Base-by-base conservation (phyloP, 208 protist genomes). In the Crithidia fasciculata region DNA sequence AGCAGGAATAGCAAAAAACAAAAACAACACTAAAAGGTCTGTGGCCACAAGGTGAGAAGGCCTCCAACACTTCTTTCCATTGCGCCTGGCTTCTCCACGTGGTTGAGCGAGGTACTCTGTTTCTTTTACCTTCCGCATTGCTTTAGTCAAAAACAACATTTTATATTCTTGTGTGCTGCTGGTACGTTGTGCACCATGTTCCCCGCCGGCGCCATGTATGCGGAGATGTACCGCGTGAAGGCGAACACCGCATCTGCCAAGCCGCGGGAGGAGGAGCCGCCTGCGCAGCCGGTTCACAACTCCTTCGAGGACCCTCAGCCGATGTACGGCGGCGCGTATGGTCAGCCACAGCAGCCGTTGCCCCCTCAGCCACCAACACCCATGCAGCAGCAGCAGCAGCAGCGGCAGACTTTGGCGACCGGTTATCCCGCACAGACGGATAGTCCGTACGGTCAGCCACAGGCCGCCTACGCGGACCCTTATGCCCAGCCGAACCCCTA, bases 281-380 rank as follows among this genome's bases (percentile, higher is more conserved):
- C 80, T 8, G n/a, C 67, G 15, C 28, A 28, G 28, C 82, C 78
- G 10, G 78, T 90, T 4, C 76, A 81, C 58, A 79, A 91, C 64
- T 55, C 73, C 63, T 91, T 91, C 64, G 84, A 91, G 40, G 84
- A 94, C 74, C 74, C 79, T 9, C 76, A 77, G 5, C 45, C 58
- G n/a, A 12, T 71, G 16, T 74, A 81, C 74, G 36, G 28, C 7
- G 60, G 47, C 13, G 56, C 69, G 41, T 49, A 59, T 56, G 18
- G 28, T 28, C 28, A 28, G 28, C 28, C 5, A 40, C 62, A 72
- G 40, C 62, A 36, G 59, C 56, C 45, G 45, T 28, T 45, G 40
- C 44, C 64, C 19, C 70, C 63, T 39, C 68, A 50, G 40, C 63
- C 8, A 37, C 66, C 39, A 15, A 16, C 37, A 8, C 53, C 49